Evolutionary conservation across 129 eudicot genomes (phyloP).

Genomic region (Artemisia tridentata): DNA sequence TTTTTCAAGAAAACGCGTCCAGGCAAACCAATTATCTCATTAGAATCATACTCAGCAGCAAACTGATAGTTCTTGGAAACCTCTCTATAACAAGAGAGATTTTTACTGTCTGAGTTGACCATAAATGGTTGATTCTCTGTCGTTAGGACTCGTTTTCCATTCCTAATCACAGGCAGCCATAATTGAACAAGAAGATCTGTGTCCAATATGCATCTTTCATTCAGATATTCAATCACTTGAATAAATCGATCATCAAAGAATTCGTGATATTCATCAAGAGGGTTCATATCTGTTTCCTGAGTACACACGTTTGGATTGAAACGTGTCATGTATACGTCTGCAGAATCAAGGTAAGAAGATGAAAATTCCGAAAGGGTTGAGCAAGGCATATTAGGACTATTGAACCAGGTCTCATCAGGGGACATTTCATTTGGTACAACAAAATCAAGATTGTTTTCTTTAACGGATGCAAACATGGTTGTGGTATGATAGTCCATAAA

Average conservation of each 20-base stretch:
- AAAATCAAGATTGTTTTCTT: constrained; percentile 21
- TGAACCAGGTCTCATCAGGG: constrained; percentile 24
- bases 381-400: constrained; percentile 26
- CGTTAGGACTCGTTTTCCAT: constrained; percentile 53
- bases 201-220: constrained; percentile 38
- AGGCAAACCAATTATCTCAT: constrained; percentile 57
- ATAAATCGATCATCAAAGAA: constrained; percentile 35
- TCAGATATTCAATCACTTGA: constrained; percentile 53
- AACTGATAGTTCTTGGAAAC: constrained; percentile 53
- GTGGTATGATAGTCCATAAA: constrained; percentile 23
- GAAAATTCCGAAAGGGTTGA: constrained; percentile 37
- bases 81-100: constrained; percentile 52
- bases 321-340: constrained; percentile 15
- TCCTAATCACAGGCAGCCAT: constrained; percentile 70
- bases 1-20: constrained; percentile 68
- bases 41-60: constrained; percentile 51
- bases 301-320: constrained; percentile 27
- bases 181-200: constrained; percentile 67
- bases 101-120: constrained; percentile 41
- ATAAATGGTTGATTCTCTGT: constrained; percentile 56
- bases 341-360: constrained; percentile 29
- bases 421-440: constrained; percentile 14
- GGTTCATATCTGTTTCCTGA: constrained; percentile 28
- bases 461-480: constrained; percentile 22
- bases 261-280: constrained; percentile 19